Evolutionary conservation across 352 stramenopile genomes (phyloP).

Genomic region (Pythium biforme): DNA sequence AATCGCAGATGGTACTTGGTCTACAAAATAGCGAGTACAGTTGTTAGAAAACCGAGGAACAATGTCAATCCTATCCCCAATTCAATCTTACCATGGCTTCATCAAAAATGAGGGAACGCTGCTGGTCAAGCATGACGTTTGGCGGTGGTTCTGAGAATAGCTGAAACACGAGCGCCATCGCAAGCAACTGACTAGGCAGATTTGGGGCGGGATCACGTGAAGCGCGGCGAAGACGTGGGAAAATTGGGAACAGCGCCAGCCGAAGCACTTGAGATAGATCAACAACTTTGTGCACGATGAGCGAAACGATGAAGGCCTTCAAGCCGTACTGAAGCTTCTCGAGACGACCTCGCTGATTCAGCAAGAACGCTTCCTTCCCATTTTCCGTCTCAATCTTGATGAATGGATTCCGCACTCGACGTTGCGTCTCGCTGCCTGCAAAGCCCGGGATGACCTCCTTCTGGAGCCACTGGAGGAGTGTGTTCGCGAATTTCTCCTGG

Average conservation of each 20-base stretch:
- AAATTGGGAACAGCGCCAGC: slow-evolving; percentile 80
- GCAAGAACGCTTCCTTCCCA: slow-evolving; percentile 74
- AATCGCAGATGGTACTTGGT: slow-evolving; percentile 86
- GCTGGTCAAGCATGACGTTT: slow-evolving; percentile 71
- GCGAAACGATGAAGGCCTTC: slow-evolving; percentile 80
- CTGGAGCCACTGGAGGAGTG: slow-evolving; percentile 80
- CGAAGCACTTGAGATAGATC: slow-evolving; percentile 81
- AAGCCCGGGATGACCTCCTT: slow-evolving; percentile 86
- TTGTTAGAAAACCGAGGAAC: not conserved
- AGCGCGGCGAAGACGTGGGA: slow-evolving; percentile 66
- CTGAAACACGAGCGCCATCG: slow-evolving; percentile 84
- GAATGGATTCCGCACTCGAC: slow-evolving; percentile 81
- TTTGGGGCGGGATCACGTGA: slow-evolving; percentile 73
- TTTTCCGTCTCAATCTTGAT: slow-evolving; percentile 72
- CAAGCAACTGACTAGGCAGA: slow-evolving; percentile 74
- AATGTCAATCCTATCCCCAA: not conserved
- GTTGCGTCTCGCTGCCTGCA: slow-evolving; percentile 70
- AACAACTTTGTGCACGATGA: slow-evolving; percentile 85
- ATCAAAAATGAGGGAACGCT: slow-evolving; percentile 83
- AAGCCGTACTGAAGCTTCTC: slow-evolving; percentile 85
- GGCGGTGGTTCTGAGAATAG: slow-evolving; percentile 83
- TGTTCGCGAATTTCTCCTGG: slow-evolving; percentile 83
- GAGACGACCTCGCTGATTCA: slow-evolving; percentile 82
- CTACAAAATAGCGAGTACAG: slow-evolving; percentile 27
- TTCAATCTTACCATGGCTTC: slow-evolving; percentile 71